Evolutionary conservation across 768 basidiomycete species (phyloP).

Genomic region (Collybia nuda): DNA sequence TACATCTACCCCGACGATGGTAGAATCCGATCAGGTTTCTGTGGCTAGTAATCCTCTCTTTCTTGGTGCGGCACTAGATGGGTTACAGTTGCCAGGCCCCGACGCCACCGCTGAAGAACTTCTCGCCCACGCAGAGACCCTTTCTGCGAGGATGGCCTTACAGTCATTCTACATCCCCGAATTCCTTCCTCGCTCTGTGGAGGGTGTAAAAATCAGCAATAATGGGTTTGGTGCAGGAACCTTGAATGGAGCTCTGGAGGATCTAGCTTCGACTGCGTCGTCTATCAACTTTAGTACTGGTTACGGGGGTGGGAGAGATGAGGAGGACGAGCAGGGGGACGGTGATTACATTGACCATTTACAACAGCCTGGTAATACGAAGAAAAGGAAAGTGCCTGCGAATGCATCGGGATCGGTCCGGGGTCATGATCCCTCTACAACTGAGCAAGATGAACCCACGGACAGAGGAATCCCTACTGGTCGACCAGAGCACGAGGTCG

Average conservation of each 20-base stretch:
- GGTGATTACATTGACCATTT: conserved; percentile 69
- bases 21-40: conserved; percentile 1
- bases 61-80: conserved; percentile 7
- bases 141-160: conserved; percentile 59
- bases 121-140: conserved; percentile 53
- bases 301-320: conserved; percentile 23
- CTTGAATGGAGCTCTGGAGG: conserved; percentile 7
- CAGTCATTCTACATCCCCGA: conserved; percentile 66
- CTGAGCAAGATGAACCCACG: conserved; percentile 24
- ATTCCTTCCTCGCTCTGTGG: conserved; percentile 24
- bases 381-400: conserved; percentile 85
- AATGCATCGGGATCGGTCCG: conserved; percentile 54
- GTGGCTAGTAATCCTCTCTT: background rate
- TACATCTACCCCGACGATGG: conserved; percentile 32
- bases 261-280: conserved; percentile 3
- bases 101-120: conserved; percentile 58
- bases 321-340: conserved; percentile 55
- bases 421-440: conserved; percentile 33
- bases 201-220: conserved; percentile 5
- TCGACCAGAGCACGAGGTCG: conserved; percentile 16
- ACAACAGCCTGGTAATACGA: conserved; percentile 79
- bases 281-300: conserved; percentile 21
- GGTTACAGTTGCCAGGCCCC: conserved; percentile 33
- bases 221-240: conserved; percentile 10
- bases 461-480: conserved; percentile 24